Evolutionary conservation across 495 filamentous ascomycete genomes (phyloP), one percentile per base, ranked within the genome.

Genomic region (Cercophora samala): DNA sequence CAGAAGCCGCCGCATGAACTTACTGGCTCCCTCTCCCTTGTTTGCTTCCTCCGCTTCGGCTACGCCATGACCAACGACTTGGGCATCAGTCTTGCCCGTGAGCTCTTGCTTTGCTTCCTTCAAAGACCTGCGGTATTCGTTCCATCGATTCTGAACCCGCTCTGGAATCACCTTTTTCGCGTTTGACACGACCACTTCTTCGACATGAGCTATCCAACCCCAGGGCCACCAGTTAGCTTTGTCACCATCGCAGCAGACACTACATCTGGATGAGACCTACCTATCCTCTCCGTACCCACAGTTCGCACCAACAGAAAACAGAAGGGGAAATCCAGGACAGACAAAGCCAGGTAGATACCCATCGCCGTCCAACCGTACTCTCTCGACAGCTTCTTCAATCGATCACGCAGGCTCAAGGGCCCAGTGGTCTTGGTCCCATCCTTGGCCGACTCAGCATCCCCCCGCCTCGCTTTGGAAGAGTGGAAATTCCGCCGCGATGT

Each of bases 331-430:
- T 99, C 95, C 66, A 97, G 80, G 15, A 91, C 90, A 0, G 89
- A 92, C 51, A 99, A 80, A 0, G 78, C 78, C 9, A 97, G 77
- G 78, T 99, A 99, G 2, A 99, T 90, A 8, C 94, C 93, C n/a
- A 96, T 75, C 2, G 93, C 93, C 11, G 91, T 85, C 91, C 93
- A 97, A 52, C 95, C 95, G 75, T 99, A 99, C 78, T 97, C 96
- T 54, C 89, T 85, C 0, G 90, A 92, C n/a, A 98, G 83, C 70
- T 91, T 91, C 73, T 86, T 90, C 66, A 98, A 75, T 11, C 91
- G 84, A 64, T 83, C 85, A 0, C 90, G 87, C 5, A 97, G 74
- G 1, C 89, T 86, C 17, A 77, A 78, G 23, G 84, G 73, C 68
- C 84, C 80, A 19, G 69, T 68, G 2, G 58, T 26, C 11, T 69